Percentiles rank a stretch among this genome's conserved stretches.
These are phyloP conservation scores for Hagleromyces aurorensis DNA, from an alignment of 805 yeast genomes.

Conservation along the genomic window DNA sequence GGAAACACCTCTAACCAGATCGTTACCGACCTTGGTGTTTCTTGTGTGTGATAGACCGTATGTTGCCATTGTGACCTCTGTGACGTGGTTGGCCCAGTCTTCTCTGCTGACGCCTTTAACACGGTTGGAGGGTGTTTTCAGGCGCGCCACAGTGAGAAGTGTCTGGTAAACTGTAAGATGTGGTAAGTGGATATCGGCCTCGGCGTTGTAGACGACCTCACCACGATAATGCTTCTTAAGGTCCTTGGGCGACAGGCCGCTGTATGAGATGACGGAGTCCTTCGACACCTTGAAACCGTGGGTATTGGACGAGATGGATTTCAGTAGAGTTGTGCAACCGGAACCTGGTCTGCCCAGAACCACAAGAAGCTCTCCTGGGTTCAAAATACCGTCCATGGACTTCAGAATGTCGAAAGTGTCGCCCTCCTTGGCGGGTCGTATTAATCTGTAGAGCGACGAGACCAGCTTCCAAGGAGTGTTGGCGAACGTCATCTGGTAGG, in stretches of 20 bases:
- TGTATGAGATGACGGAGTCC: slow-evolving; percentile 42
- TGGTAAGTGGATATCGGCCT: slow-evolving; percentile 60
- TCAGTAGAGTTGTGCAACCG: slow-evolving; percentile 65
- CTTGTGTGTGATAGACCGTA: slow-evolving; percentile 56
- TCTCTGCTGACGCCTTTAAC: slow-evolving; percentile 52
- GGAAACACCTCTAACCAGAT: slow-evolving; percentile 62
- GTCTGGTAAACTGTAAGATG: slow-evolving; percentile 62
- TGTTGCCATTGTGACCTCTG: slow-evolving; percentile 45
- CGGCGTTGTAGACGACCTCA: slow-evolving; percentile 65
- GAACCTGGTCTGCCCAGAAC: slow-evolving; percentile 73
- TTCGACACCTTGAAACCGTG: slow-evolving; percentile 47
- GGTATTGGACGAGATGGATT: slow-evolving; percentile 50
- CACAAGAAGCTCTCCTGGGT: slow-evolving; percentile 59
- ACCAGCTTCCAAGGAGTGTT: slow-evolving; percentile 35
- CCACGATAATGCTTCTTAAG: slow-evolving; percentile 50
- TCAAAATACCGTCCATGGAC: slow-evolving; percentile 56
- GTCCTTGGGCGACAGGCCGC: slow-evolving; percentile 46
- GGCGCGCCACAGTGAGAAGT: slow-evolving; percentile 50
- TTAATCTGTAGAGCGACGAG: slow-evolving; percentile 17
- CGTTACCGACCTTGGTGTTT: slow-evolving; percentile 54
- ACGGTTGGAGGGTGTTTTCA: slow-evolving; percentile 57
- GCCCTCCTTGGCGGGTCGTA: slow-evolving; percentile 20
- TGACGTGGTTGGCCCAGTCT: slow-evolving; percentile 44
- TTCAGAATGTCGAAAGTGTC: slow-evolving; percentile 45
- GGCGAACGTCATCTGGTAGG: slow-evolving; percentile 52